A percentile compares a stretch with the other conserved stretches of the same genome.
phyloP scores from a whole-genome alignment of 257 asterid species.

The Plantago elongata region DNA sequence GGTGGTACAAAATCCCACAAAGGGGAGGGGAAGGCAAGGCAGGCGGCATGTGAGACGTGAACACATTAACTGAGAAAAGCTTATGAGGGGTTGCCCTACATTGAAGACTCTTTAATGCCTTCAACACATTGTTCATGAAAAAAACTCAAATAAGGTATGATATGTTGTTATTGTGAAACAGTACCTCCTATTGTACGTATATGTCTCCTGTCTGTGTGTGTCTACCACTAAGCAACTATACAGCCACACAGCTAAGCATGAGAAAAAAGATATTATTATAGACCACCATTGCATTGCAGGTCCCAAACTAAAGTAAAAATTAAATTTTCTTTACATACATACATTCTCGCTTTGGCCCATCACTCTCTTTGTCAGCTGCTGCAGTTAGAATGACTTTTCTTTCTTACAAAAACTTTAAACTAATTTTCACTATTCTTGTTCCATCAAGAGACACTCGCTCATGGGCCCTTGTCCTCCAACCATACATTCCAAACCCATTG shows the following conservation, averaged over 20 bases:
- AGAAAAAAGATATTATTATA: conserved; percentile 24
- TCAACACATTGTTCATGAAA: conserved; percentile 30
- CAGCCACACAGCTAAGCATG: conserved; percentile 20
- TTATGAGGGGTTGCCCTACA: conserved; percentile 2
- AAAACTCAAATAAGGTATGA: background rate
- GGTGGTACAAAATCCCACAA: conserved; percentile 15
- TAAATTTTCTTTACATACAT: no score
- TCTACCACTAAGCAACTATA: background rate
- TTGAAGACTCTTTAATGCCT: background rate
- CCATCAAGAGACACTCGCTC: conserved; percentile 11
- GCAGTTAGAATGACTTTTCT: conserved; percentile 28
- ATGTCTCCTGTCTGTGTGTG: background rate
- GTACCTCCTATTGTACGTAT: background rate
- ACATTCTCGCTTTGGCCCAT: no score
- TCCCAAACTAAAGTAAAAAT: no score
- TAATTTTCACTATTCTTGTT: background rate
- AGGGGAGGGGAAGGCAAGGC: no score
- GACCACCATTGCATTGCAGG: conserved; percentile 23
- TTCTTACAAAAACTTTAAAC: background rate
- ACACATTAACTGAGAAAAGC: conserved; percentile 18
- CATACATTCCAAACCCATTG: conserved; percentile 22
- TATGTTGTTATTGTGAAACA: background rate
- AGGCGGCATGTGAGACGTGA: conserved; percentile 40
- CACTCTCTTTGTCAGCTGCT: conserved; percentile 42
- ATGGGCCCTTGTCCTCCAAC: conserved; percentile 17